Evolutionary conservation across 768 basidiomycete species (phyloP), one percentile per base, ranked within the genome.

Genomic region (Lactarius sanguifluus): DNA sequence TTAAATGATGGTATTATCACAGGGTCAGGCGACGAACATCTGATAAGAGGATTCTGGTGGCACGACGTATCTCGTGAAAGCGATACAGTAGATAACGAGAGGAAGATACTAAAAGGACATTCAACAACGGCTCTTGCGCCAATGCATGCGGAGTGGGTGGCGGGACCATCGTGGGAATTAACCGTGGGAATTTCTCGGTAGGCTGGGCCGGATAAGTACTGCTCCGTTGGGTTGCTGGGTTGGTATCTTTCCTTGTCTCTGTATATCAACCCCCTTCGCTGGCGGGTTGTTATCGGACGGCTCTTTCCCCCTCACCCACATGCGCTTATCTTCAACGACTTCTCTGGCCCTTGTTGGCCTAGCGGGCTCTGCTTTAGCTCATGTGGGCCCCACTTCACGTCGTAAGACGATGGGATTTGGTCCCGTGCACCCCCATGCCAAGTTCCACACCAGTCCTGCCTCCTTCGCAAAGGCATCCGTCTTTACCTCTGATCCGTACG

Each of bases 341-440:
- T 58, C 65, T 2, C 65, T 72, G 25, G 69, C 63, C 59, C 60
- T 72, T 30, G 47, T 72, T 5, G 68, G 68, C 67, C 72, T 72
- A 16, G 56, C 72, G n/a, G 65, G 66, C 63, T 62, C 54, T 23
- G 25, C 64, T 1, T 9, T 66, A 1, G 71, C 72, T 13, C 67
- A 70, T 59, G 43, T 57, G 5, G 66, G 58, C 40, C 64, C 66
- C n/a, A 73, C 80, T 18, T 74, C 76, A 10, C 78, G 77, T 61
- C 87, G 96, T 73, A 97, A 98, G 89, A 85, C 96, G 0, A 83
- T 98, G 63, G 88, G 89, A 28, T 97, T 96, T 74, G 96, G 96
- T 1, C 94, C 94, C 6, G 78, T 82, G 20, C 88, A 88, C 68
- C 84, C 86, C 5, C 89, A 93, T 71, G 88, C 89, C 7, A 83